phyloP scores from a whole-genome alignment of 306 rosid species.

The Dryas drummondii region DNA sequence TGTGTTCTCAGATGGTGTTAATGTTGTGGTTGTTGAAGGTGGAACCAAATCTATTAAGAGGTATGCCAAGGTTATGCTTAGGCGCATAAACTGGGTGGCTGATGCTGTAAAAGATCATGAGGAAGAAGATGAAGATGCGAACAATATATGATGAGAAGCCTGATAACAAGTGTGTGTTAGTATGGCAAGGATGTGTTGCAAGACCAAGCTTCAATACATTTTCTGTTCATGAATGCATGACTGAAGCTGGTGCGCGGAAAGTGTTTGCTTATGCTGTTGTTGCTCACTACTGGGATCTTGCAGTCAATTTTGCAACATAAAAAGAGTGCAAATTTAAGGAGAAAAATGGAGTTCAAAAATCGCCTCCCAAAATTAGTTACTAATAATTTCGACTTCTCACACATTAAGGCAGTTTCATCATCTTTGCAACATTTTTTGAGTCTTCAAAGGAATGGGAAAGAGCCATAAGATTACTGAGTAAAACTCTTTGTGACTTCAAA shows the following conservation, averaged over 20 bases:
- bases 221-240: constrained; percentile 81
- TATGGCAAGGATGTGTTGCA: constrained; percentile 97
- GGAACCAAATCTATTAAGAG: constrained; percentile 91
- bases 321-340: too few relatives aligned
- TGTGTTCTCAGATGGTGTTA: constrained; percentile 77
- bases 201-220: constrained; percentile 72
- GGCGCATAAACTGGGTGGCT: constrained; percentile 75
- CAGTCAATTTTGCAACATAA: constrained; percentile 44
- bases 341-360: too few relatives aligned
- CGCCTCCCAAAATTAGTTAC: too few relatives aligned
- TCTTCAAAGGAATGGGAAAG: too few relatives aligned
- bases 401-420: too few relatives aligned
- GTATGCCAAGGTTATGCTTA: constrained; percentile 87
- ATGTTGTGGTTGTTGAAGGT: constrained; percentile 85
- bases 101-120: constrained; percentile 67
- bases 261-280: constrained; percentile 79
- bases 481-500: too few relatives aligned
- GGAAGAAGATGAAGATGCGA: constrained; percentile 50
- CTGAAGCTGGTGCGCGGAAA: constrained; percentile 90
- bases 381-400: too few relatives aligned
- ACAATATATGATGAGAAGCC: constrained; percentile 62
- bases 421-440: too few relatives aligned
- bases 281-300: constrained; percentile 93
- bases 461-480: too few relatives aligned
- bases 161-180: constrained; percentile 65